Evolutionary conservation across 2,329 filamentous ascomycete genomes (phyloP).

Genomic region (Monosporascus sp.): DNA sequence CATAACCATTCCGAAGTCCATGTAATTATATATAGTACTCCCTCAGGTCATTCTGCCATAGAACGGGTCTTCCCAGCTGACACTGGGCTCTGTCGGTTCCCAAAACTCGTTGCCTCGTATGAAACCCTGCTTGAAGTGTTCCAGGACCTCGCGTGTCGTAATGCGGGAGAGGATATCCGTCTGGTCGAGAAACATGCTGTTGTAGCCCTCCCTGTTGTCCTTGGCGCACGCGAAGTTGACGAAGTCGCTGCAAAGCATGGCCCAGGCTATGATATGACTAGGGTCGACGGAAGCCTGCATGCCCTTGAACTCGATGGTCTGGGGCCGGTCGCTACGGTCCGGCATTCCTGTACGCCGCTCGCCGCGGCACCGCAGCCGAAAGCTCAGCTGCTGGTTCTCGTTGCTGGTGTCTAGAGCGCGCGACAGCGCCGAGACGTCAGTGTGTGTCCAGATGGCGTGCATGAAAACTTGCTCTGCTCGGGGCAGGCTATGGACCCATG

Average conservation of each 20-base stretch:
- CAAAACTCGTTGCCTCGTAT: background rate
- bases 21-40: no score
- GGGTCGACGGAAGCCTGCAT: conserved; percentile 5
- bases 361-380: conserved; percentile 7
- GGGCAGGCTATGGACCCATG: background rate
- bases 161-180: background rate
- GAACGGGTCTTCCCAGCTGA: conserved; percentile 9
- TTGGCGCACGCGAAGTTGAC: background rate
- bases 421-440: background rate
- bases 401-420: background rate
- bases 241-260: background rate
- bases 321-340: background rate
- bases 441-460: conserved; percentile 8
- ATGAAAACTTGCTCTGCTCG: conserved; percentile 3
- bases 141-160: background rate
- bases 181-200: background rate
- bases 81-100: background rate
- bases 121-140: background rate
- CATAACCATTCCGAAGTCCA: no score
- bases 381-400: background rate
- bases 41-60: background rate
- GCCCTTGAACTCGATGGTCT: conserved; percentile 13
- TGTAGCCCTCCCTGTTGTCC: background rate
- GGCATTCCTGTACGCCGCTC: background rate
- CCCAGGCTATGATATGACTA: conserved; percentile 3